Percentiles rank a stretch among this genome's conserved stretches.
phyloP scores from a whole-genome alignment of 768 basidiomycete species.

The Lactarius hatsudake region DNA sequence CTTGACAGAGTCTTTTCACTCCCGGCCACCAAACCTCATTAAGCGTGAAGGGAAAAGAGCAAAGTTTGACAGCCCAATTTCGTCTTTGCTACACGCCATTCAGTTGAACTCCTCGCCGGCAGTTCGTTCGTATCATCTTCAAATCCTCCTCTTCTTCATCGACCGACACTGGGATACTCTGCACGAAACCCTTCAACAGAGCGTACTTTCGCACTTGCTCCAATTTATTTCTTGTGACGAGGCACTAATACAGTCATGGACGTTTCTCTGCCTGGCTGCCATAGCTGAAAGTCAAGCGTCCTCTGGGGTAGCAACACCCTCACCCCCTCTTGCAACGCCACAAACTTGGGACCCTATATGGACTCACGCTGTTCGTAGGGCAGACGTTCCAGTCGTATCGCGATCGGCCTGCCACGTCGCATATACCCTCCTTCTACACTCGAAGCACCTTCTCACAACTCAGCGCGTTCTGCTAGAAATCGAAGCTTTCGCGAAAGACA shows the following conservation, averaged over 20 bases:
- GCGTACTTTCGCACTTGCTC: slow-evolving; percentile 54
- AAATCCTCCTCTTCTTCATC: slow-evolving; percentile 82
- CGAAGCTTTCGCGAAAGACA: slow-evolving; percentile 72
- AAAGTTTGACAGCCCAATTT: slow-evolving; percentile 58
- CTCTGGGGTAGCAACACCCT: slow-evolving; percentile 16
- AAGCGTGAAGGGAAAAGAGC: slow-evolving; percentile 47
- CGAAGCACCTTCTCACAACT: slow-evolving; percentile 45
- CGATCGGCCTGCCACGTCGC: slow-evolving; percentile 78
- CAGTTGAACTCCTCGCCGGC: slow-evolving; percentile 35
- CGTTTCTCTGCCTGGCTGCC: slow-evolving; percentile 75
- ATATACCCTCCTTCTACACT: slow-evolving; percentile 49
- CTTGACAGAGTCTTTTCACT: slow-evolving; percentile 54
- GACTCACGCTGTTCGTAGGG: slow-evolving; percentile 76
- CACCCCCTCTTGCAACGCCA: slow-evolving; percentile 13
- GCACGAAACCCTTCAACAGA: slow-evolving; percentile 54
- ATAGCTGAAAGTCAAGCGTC: slow-evolving; percentile 42
- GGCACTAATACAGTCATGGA: slow-evolving; percentile 72
- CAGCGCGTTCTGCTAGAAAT: slow-evolving; percentile 68
- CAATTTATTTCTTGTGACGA: slow-evolving; percentile 67
- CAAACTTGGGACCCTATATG: slow-evolving; percentile 71
- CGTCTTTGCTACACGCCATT: slow-evolving; percentile 51
- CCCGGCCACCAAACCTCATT: slow-evolving; percentile 37
- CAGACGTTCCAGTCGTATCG: slow-evolving; percentile 63
- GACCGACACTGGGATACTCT: slow-evolving; percentile 71
- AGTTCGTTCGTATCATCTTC: slow-evolving; percentile 54